Evolutionary conservation across 1,284 basidiomycete species (phyloP).

Genomic region (Puccinia brachypodii): DNA sequence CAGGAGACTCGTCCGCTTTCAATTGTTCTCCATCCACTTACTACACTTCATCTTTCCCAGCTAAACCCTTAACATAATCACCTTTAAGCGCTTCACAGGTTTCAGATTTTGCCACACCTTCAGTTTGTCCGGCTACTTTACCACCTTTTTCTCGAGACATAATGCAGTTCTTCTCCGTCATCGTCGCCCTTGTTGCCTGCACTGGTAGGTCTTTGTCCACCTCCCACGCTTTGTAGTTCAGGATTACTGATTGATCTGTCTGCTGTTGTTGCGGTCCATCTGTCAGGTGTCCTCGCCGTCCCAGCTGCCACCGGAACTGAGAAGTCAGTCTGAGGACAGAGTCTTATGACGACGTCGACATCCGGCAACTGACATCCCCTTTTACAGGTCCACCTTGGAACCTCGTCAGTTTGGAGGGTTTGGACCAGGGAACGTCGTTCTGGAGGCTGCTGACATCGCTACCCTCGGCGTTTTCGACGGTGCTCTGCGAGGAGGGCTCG

Average conservation of each 20-base stretch:
- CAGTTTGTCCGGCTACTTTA: neutral
- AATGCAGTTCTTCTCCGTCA: neutral
- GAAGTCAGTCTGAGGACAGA: no score
- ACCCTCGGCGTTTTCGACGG: neutral
- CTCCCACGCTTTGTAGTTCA: neutral
- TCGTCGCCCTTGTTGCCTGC: neutral
- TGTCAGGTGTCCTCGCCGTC: neutral
- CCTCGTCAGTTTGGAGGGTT: neutral
- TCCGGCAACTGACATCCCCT: no score
- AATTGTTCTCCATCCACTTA: neutral
- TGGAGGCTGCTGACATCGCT: neutral
- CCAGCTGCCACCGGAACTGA: neutral
- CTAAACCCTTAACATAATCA: neutral
- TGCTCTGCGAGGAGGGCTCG: neutral
- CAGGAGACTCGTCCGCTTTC: neutral
- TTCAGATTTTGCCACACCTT: neutral
- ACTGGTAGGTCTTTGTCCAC: neutral
- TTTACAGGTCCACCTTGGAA: neutral
- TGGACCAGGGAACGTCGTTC: neutral
- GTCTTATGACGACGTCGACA: no score
- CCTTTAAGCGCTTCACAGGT: neutral
- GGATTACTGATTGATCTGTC: neutral
- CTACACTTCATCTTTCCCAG: neutral
- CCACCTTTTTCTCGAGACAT: neutral
- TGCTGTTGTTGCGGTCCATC: neutral